Evolutionary conservation across 2,329 filamentous ascomycete genomes (phyloP).

Genomic region (Calcarisporium arbuscula): DNA sequence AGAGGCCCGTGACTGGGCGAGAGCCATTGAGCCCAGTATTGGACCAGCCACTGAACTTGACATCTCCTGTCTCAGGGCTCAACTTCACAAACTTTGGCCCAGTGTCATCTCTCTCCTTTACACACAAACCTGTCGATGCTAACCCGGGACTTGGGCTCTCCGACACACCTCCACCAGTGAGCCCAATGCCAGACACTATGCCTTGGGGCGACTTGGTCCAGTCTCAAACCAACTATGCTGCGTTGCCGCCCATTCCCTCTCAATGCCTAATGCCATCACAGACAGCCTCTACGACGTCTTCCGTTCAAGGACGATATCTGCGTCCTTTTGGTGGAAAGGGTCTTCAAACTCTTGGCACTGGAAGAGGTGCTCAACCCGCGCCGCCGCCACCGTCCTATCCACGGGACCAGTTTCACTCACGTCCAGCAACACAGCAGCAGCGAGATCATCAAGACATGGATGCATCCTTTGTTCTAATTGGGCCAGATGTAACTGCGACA

Average conservation of each 20-base stretch:
- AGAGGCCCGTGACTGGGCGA: conserved; percentile 39
- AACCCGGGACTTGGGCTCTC: conserved; percentile 17
- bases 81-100: conserved; percentile 34
- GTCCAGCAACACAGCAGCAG: conserved; percentile 9
- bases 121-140: conserved; percentile 24
- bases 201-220: conserved; percentile 40
- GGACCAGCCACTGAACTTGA: conserved; percentile 38
- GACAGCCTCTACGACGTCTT: conserved; percentile 46
- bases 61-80: conserved; percentile 27
- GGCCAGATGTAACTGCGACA: conserved; percentile 11
- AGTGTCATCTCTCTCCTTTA: conserved; percentile 25
- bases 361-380: conserved; percentile 18
- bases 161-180: conserved; percentile 23
- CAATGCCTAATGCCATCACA: conserved; percentile 48
- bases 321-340: conserved; percentile 51
- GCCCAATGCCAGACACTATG: conserved; percentile 50
- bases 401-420: conserved; percentile 8
- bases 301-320: conserved; percentile 43
- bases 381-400: conserved; percentile 24
- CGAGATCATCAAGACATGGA: conserved; percentile 11
- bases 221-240: conserved; percentile 29
- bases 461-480: conserved; percentile 19
- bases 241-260: conserved; percentile 40
- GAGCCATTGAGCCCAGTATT: conserved; percentile 48
- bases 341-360: conserved; percentile 43